Evolutionary conservation across 495 filamentous ascomycete species (phyloP).

Genomic region (Talaromyces proteolyticus): DNA sequence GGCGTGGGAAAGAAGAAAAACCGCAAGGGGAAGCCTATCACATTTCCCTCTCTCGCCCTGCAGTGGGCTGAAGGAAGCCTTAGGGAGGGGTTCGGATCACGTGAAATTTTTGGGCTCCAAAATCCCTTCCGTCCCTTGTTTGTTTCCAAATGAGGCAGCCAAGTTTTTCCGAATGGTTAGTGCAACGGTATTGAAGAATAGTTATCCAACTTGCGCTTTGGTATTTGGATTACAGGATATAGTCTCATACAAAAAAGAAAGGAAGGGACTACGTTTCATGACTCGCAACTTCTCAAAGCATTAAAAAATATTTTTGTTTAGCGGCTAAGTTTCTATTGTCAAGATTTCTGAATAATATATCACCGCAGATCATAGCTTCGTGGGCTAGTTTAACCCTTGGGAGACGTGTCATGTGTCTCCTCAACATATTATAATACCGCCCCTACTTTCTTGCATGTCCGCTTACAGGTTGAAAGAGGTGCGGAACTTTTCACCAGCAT

Average conservation of each 20-base stretch:
- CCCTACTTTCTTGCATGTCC: constrained; percentile 1
- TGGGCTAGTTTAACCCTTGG: not conserved
- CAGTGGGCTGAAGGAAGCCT: not conserved
- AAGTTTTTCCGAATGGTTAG: no score
- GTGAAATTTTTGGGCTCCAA: not conserved
- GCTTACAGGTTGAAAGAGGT: constrained; percentile 79
- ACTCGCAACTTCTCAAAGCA: no score
- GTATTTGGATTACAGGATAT: no score
- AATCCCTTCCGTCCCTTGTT: not conserved
- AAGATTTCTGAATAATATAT: not conserved
- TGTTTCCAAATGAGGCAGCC: not conserved
- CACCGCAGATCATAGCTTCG: not conserved
- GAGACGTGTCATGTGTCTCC: not conserved
- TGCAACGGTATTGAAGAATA: no score
- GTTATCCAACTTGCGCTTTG: no score
- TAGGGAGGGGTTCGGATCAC: not conserved
- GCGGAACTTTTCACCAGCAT: constrained; percentile 87
- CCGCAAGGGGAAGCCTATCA: constrained; percentile 14
- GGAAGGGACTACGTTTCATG: no score
- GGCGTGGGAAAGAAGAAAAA: constrained; percentile 4
- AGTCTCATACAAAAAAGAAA: no score
- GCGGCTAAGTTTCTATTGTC: not conserved
- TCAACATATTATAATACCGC: constrained; percentile 3
- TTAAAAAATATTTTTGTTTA: not conserved
- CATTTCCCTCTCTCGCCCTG: not conserved